Base-by-base conservation (phyloP, 1,284 basidiomycete species). In the Ganoderma sinense region DNA sequence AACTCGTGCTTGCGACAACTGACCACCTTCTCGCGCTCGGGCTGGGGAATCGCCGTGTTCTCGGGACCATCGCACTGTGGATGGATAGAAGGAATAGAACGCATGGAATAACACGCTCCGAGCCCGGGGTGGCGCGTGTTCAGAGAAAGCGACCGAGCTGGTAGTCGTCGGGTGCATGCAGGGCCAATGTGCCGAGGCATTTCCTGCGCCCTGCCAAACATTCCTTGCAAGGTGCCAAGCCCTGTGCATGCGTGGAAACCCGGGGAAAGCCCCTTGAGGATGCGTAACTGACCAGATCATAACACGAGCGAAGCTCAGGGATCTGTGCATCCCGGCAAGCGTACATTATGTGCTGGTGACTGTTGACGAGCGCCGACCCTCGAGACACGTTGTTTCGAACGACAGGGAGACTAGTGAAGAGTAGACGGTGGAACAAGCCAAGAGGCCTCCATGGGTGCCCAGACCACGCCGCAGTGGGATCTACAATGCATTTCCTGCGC, bases 131-230 rank as follows among this genome's bases (percentile, higher is more conserved):
- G 43, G 62, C 62, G 33, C 45, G 45, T 31, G 62, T 51, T 63
- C 62, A 43, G 62, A 51, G 62, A 23, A 63, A 36, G 45, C 31
- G 62, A 36, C 40, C 64, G 64, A 65, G 41, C 56, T 18, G 64
- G 56, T 33, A 56, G 64, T 45, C 55, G 23, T 55, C 56, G 64
- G 64, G 20, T 16, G 40, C 56, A 31, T 59, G 53, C 16, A 16
- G 26, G 18, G 33, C 29, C 26, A 29, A 59, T 26, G 64, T 56
- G 45, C 40, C 55, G 64, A 45, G 31, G 41, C 41, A 65, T 63
- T 20, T 7, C 20, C 20, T 23, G 11, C 33, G 33, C 33, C 33
- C 56, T 59, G 31, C 31, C 33, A 31, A 39, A 39, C 33, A 23
- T 39, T 39, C 20, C 33, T 59, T 16, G 29, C n/a, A n/a, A n/a